Evolutionary conservation across 257 asterid species (phyloP), one percentile per base, ranked within the genome.

Genomic region (Petunia secreta): DNA sequence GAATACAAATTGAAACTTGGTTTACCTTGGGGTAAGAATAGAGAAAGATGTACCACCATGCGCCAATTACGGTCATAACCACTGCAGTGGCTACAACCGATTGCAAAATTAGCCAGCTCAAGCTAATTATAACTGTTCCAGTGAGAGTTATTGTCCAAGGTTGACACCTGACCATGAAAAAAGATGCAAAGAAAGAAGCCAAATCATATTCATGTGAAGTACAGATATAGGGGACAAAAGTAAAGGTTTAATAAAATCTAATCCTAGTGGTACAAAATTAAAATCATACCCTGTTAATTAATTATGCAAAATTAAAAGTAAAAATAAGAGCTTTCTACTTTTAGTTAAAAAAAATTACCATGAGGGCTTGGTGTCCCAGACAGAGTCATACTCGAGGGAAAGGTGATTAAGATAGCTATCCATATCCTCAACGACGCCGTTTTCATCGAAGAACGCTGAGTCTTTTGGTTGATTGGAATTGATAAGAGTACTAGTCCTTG

Each of bases 331-430:
- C 6, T 46, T 46, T 46, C 8, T 46, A 50, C 63, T 37, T 10
- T 37, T 8, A 13, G 39, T 16, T 0, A 13, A 40, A 65, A 40
- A 1, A 55, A 71, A 54, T 1, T 84, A 92, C 98, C 98, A 94
- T 37, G 94, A 86, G 55, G 98, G 98, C 64, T 94, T 94, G 90
- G 97, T 92, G 86, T 94, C 97, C 98, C 98, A 94, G 80, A 92
- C 96, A 66, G 97, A 91, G 76, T 91, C 98, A 67, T 93, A 95
- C 84, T 95, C 98, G 1, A 92, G 97, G 69, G 99, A 89, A 37
- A 95, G 92, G 67, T 88, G 60, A 85, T 93, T 89, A 82, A 95
- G 97, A 84, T 95, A 95, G n/a, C 87, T 89, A 75, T 95, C 98
- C 99, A 95, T 95, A 87, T 95, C 99, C 53, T 91, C 82, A 4